Percentiles rank a stretch among this genome's conserved stretches.
Conservation (phyloP, 108 stramenopile genomes). For the Pseudonitzschia multistriata region DNA sequence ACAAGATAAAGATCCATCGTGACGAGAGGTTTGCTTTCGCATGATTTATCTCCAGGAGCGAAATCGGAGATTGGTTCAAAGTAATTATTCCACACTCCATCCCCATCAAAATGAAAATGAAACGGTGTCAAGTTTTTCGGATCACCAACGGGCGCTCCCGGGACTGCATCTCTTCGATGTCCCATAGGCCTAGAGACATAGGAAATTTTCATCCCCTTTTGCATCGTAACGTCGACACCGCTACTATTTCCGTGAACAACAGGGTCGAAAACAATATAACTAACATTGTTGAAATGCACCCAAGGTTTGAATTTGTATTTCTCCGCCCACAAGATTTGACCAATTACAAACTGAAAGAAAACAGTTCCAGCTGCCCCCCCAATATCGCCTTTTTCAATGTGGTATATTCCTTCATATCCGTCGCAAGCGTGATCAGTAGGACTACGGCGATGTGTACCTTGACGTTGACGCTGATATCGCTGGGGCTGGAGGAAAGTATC, state of each 20-base stretch:
- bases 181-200: constrained; percentile 30
- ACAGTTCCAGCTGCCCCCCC: constrained; percentile 53
- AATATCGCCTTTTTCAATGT: constrained; percentile 48
- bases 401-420: constrained; percentile 50
- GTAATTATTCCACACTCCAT: constrained; percentile 59
- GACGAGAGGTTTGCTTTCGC: constrained; percentile 39
- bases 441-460: background rate
- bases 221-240: constrained; percentile 33
- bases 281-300: constrained; percentile 44
- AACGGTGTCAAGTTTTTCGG: constrained; percentile 5
- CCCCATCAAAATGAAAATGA: constrained; percentile 31
- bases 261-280: constrained; percentile 42
- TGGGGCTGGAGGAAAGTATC: background rate
- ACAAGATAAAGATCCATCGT: constrained; percentile 44
- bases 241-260: constrained; percentile 22
- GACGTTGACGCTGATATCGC: background rate
- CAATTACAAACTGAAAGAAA: constrained; percentile 60
- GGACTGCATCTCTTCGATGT: constrained; percentile 31
- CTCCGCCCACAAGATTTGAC: constrained; percentile 52
- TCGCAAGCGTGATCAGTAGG: constrained; percentile 40
- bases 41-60: constrained; percentile 50
- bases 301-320: constrained; percentile 56
- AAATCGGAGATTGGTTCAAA: constrained; percentile 64
- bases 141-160: constrained; percentile 25
- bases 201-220: constrained; percentile 27